phyloP scores from a whole-genome alignment of 2,329 filamentous ascomycete genomes.

The Neoascochyta sp. region DNA sequence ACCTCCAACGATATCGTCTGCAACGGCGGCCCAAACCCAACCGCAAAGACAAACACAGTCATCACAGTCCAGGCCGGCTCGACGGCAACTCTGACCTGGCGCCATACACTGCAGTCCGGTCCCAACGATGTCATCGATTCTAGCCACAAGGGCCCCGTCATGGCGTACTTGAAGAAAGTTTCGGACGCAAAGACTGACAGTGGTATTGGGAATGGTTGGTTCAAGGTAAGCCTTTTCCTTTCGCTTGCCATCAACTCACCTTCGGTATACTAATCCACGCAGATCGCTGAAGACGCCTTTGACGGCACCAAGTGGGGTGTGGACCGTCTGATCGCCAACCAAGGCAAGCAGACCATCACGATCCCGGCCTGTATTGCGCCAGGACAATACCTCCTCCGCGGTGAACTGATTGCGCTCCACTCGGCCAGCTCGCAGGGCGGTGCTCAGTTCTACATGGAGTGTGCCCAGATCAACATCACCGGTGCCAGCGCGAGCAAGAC shows the following conservation, averaged over 20 bases:
- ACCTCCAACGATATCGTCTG: slow-evolving; percentile 54
- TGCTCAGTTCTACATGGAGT: slow-evolving; percentile 44
- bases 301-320: slow-evolving; percentile 36
- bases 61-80: slow-evolving; percentile 46
- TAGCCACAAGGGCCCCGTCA: slow-evolving; percentile 54
- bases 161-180: slow-evolving; percentile 58
- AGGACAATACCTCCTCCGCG: slow-evolving; percentile 42
- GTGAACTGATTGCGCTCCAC: slow-evolving; percentile 46
- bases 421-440: slow-evolving; percentile 30
- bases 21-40: slow-evolving; percentile 56
- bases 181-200: slow-evolving; percentile 41
- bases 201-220: slow-evolving; percentile 25
- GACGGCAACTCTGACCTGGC: slow-evolving; percentile 54
- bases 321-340: slow-evolving; percentile 36
- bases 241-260: neutral
- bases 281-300: slow-evolving; percentile 40
- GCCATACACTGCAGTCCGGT: slow-evolving; percentile 52
- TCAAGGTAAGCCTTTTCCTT: slow-evolving; percentile 9
- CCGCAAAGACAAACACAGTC: slow-evolving; percentile 27
- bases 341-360: slow-evolving; percentile 43
- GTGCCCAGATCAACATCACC: slow-evolving; percentile 34
- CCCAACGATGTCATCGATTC: slow-evolving; percentile 54
- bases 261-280: slow-evolving; percentile 3
- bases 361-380: slow-evolving; percentile 38
- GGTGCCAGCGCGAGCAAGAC: slow-evolving; percentile 27